phyloP scores from a whole-genome alignment of 495 filamentous ascomycete genomes.

The Annulohypoxylon nitens region DNA sequence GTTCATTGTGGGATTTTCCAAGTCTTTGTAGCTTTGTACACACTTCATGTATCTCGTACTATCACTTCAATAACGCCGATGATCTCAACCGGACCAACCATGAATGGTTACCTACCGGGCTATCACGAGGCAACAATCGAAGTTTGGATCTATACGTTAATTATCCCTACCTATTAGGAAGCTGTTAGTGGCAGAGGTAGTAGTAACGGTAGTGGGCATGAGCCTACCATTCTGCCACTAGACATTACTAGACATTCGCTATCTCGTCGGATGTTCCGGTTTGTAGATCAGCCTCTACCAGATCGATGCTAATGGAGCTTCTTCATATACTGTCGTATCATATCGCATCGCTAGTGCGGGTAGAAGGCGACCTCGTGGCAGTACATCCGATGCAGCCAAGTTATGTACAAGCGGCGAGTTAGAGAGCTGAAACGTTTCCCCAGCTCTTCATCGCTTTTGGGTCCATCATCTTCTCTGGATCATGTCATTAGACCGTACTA shows the following conservation, averaged over 20 bases:
- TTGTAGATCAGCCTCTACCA: slow-evolving; percentile 34
- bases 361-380: slow-evolving; percentile 46
- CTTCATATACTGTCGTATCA: slow-evolving; percentile 35
- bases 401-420: slow-evolving; percentile 21
- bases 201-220: not conserved
- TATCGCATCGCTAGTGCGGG: slow-evolving; percentile 37
- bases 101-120: not conserved
- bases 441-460: slow-evolving; percentile 21
- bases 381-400: slow-evolving; percentile 40
- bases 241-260: not conserved
- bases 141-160: slow-evolving; percentile 12
- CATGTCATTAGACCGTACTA: slow-evolving; percentile 37
- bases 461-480: not conserved
- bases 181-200: not conserved
- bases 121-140: slow-evolving; percentile 27
- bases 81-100: slow-evolving; percentile 23
- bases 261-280: slow-evolving; percentile 34
- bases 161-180: slow-evolving; percentile 6
- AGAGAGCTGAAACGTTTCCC: slow-evolving; percentile 43
- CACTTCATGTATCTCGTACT: not conserved
- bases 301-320: slow-evolving; percentile 27
- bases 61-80: slow-evolving; percentile 22
- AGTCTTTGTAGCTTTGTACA: not conserved
- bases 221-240: slow-evolving; percentile 3
- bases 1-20: not conserved